Evolutionary conservation across 2,329 filamentous ascomycete genomes (phyloP).

Genomic region (Trichoderma citrinoviride): DNA sequence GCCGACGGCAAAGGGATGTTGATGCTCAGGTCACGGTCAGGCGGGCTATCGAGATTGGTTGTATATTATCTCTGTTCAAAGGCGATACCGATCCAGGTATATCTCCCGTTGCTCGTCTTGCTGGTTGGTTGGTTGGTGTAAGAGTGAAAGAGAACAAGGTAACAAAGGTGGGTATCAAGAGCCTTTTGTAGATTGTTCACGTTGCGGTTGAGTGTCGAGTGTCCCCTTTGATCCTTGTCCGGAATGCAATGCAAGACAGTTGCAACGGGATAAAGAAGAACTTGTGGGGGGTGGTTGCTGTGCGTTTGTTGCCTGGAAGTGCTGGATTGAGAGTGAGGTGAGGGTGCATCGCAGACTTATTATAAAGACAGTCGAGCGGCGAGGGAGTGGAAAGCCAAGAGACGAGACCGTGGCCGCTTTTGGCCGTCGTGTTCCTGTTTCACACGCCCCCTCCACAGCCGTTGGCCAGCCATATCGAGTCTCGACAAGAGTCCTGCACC

Average conservation of each 20-base stretch:
- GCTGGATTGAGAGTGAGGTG: slow-evolving; percentile 18
- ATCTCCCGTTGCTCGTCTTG: neutral
- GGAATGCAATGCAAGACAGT: neutral
- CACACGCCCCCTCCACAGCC: slow-evolving; percentile 19
- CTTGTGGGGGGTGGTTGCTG: slow-evolving; percentile 5
- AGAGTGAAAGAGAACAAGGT: neutral
- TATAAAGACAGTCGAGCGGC: slow-evolving; percentile 12
- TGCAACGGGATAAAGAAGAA: neutral
- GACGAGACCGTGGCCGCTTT: slow-evolving; percentile 11
- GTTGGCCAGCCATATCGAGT: slow-evolving; percentile 6
- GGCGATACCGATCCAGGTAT: neutral
- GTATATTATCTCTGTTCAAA: neutral
- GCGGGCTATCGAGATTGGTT: neutral
- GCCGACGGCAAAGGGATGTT: neutral
- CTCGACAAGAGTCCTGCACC: slow-evolving; percentile 7
- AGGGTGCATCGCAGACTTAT: slow-evolving; percentile 20
- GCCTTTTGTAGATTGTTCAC: slow-evolving; percentile 13
- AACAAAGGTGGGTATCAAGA: slow-evolving; percentile 6
- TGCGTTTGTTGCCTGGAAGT: slow-evolving; percentile 22
- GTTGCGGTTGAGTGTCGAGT: neutral
- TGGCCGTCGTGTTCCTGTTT: slow-evolving; percentile 8
- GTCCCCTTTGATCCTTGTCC: slow-evolving; percentile 7
- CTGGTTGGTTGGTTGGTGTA: slow-evolving; percentile 13
- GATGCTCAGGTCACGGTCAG: neutral
- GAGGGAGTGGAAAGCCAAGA: neutral